Evolutionary conservation across 345 rosid species (phyloP).

Genomic region (Kandelia obovata): DNA sequence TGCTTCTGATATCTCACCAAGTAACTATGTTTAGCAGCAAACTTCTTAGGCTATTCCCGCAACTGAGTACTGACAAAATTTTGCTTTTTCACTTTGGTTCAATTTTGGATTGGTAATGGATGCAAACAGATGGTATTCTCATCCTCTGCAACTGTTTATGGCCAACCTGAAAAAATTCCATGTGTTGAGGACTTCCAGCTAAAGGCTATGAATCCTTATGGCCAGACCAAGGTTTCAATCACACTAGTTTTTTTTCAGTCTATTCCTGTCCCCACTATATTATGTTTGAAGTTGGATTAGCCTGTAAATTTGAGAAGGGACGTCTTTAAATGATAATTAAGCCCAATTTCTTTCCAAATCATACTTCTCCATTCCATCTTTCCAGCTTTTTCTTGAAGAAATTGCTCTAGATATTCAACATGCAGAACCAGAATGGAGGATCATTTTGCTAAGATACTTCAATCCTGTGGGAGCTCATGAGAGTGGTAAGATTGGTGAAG

Average conservation of each 20-base stretch:
- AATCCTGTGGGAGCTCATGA: slow-evolving; percentile 96
- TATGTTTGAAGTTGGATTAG: not conserved
- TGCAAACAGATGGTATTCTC: slow-evolving; percentile 76
- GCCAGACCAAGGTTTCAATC: slow-evolving; percentile 76
- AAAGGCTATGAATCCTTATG: slow-evolving; percentile 89
- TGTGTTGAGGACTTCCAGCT: slow-evolving; percentile 73
- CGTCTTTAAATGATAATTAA: not conserved
- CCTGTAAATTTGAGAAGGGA: slow-evolving; percentile 1
- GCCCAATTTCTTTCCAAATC: slow-evolving; percentile 8
- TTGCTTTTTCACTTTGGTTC: not conserved
- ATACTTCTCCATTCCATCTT: not conserved
- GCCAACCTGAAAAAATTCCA: slow-evolving; percentile 85
- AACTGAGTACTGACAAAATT: slow-evolving; percentile 1
- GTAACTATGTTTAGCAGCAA: too few species aligned
- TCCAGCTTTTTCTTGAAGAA: slow-evolving; percentile 85
- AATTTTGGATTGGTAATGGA: not conserved
- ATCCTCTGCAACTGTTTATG: slow-evolving; percentile 93
- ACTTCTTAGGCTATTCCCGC: not conserved
- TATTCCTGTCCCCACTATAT: not conserved
- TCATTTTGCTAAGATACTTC: slow-evolving; percentile 82
- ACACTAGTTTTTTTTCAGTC: not conserved
- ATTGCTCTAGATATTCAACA: slow-evolving; percentile 78
- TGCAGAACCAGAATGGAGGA: slow-evolving; percentile 87
- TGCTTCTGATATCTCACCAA: not conserved
- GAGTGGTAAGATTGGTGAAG: slow-evolving; percentile 93